Base-by-base conservation (phyloP, 257 asterid genomes). In the Rhazya stricta region DNA sequence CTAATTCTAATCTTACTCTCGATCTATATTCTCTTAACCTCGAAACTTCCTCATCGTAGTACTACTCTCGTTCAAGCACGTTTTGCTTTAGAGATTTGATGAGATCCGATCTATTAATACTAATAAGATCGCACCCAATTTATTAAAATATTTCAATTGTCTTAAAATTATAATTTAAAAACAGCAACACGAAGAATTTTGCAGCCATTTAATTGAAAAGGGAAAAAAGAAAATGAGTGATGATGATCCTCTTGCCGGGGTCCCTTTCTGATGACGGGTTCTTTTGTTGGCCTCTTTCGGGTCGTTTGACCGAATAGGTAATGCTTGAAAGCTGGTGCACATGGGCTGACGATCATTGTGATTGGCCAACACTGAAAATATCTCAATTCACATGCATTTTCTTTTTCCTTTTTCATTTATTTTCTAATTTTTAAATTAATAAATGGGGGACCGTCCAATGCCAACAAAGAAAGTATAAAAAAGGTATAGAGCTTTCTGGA, bases 251-350 rank as follows among this genome's bases (percentile, higher is more conserved):
- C 43, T 39, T 39, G 4, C 43, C 43, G 8, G 43, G 43, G 34
- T 25, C 34, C 32, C 63, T n/a, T 25, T 27, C 36, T 27, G 66
- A 36, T 58, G 37, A 29, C 37, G 66, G 66, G 66, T 58, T 58
- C 9, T 58, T 25, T 8, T 10, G 19, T 58, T 27, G 66, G 21
- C 66, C 32, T 13, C 37, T 27, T 58, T 2, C 9, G 50, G 37
- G 66, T 58, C 36, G 66, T 27, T 58, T 58, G 66, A 58, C 66
- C 66, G 37, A 27, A n/a, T n/a, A n/a, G n/a, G n/a, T n/a, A n/a
- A n/a, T n/a, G n/a, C 62, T 58, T 11, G 19, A 58, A 10, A 58
- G 37, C 37, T 9, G 36, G 66, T 27, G 66, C 66, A 58, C 66
- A 58, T 58, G 66, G 66, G 19, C 0, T 58, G 11, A 25, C 27